Conservation (phyloP, 1,284 basidiomycete species). For the Cryptococcus sp. region DNA sequence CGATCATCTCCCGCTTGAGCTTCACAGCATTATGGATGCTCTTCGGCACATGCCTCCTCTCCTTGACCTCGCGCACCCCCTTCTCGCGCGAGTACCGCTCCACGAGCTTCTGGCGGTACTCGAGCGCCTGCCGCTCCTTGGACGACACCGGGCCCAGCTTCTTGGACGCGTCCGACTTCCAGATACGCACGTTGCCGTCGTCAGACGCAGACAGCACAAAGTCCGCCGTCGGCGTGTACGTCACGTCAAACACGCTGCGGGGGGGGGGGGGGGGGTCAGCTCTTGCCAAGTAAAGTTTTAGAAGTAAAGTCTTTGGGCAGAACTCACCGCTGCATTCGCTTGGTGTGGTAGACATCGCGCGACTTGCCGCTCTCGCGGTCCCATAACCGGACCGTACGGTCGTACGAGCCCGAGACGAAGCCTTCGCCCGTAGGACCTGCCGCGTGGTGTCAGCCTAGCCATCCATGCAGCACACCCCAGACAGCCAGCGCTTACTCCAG, state of each 20-base stretch:
- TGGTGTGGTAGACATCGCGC: conserved; percentile 94
- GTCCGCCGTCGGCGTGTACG: conserved; percentile 83
- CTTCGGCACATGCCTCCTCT: conserved; percentile 84
- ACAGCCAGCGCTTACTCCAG: conserved; percentile 69
- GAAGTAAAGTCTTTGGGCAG: background rate
- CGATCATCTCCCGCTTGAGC: conserved; percentile 91
- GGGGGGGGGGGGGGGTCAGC: background rate
- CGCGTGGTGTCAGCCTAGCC: background rate
- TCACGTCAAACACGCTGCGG: conserved; percentile 53
- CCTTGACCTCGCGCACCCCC: conserved; percentile 75
- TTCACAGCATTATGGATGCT: conserved; percentile 81
- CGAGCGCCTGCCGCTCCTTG: conserved; percentile 86
- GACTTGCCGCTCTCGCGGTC: conserved; percentile 76
- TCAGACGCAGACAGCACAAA: conserved; percentile 94
- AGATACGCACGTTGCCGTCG: conserved; percentile 93
- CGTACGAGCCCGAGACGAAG: conserved; percentile 95
- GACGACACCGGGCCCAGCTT: conserved; percentile 88
- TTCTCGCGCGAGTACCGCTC: conserved; percentile 83
- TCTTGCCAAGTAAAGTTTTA: too few relatives aligned
- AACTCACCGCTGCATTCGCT: conserved; percentile 91
- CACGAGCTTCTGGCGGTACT: conserved; percentile 85
- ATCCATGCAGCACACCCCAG: background rate
- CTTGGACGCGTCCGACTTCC: conserved; percentile 92
- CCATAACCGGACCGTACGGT: conserved; percentile 92
- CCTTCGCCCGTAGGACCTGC: conserved; percentile 81